Evolutionary conservation across 75 land plant genomes (phyloP), one percentile per base, ranked within the genome.

Genomic region (Adiantum capillusveneris): DNA sequence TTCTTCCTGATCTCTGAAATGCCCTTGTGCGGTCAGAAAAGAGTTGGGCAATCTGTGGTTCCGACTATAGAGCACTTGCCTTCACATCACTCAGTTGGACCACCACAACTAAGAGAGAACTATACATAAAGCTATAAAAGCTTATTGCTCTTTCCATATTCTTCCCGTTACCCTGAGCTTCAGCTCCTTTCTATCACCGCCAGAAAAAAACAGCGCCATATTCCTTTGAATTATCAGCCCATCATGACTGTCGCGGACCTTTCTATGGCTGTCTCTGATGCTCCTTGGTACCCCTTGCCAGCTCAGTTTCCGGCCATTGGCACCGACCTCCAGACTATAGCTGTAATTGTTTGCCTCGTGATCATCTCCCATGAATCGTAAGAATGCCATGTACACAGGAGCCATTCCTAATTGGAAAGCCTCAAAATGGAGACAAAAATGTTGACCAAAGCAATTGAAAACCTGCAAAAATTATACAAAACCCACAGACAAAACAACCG

Each of bases 371-470:
- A 80, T 80, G 64, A 80, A 80, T 31, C 75, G 64, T 25, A 80
- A 29, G 60, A 76, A 80, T 19, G 80, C 80, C 71, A 80, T 80
- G 31, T 71, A 76, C 5, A 80, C 79, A 25, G 82, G 82, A 21
- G 82, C 74, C 63, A 63, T 74, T 0, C 82, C 82, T 24, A 79
- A 51, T 60, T 76, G 79, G 44, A 79, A 79, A 6, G 79, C 84
- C 62, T 81, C 84, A 69, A 81, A 81, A 49, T 81, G 84, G 12
- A 81, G 73, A 39, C 84, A 81, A 57, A 81, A 81, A 45, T 71
- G 76, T 69, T 73, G 73, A 29, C 84, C 84, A 65, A 78, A 81
- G 53, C 84, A 81, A 52, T 78, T 78, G 73, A 81, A 73, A 9
- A 81, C 77, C 84, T 81, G 77, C 54, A 60, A 13, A 48, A 27